These are phyloP conservation scores for Trichosanthes cucumerina DNA, from an alignment of 306 rosid species.

Conservation along the genomic window DNA sequence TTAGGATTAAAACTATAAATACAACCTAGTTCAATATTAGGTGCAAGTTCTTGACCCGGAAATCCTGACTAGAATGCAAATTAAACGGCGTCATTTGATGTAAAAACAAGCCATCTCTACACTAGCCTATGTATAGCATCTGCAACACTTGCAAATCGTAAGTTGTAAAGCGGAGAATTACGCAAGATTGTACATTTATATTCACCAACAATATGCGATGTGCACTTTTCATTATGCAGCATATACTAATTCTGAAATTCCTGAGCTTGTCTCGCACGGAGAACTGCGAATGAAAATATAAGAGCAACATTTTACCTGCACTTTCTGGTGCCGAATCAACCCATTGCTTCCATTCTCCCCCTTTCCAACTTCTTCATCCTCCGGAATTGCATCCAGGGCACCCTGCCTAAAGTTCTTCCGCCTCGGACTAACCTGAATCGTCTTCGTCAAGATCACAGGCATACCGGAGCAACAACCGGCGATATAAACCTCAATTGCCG, in stretches of 20 bases:
- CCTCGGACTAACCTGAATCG: conserved; percentile 59
- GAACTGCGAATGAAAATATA: not conserved
- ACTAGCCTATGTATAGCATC: not conserved
- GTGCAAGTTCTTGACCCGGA: not conserved
- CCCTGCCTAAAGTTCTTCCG: conserved; percentile 45
- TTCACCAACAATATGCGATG: not conserved
- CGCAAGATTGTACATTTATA: not conserved
- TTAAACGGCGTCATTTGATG: not conserved
- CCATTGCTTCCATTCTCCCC: conserved; percentile 27
- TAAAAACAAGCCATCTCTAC: not conserved
- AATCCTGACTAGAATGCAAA: not conserved
- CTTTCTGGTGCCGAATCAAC: conserved; percentile 26
- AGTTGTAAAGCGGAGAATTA: not conserved
- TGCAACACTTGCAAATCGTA: not conserved
- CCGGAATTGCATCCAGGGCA: conserved; percentile 72
- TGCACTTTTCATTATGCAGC: not conserved
- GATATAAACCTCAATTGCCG: conserved; percentile 66
- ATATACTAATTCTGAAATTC: not conserved
- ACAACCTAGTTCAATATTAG: not conserved
- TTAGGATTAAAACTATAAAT: not conserved
- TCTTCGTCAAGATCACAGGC: conserved; percentile 69
- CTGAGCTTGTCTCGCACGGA: conserved; percentile 4
- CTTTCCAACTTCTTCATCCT: conserved; percentile 68
- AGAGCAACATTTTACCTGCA: conserved; percentile 35
- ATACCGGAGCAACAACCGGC: conserved; percentile 78